Percentiles rank a stretch among this genome's conserved stretches.
Conservation (phyloP, 116 monocot species). For the Dioscorea cayenensis region DNA sequence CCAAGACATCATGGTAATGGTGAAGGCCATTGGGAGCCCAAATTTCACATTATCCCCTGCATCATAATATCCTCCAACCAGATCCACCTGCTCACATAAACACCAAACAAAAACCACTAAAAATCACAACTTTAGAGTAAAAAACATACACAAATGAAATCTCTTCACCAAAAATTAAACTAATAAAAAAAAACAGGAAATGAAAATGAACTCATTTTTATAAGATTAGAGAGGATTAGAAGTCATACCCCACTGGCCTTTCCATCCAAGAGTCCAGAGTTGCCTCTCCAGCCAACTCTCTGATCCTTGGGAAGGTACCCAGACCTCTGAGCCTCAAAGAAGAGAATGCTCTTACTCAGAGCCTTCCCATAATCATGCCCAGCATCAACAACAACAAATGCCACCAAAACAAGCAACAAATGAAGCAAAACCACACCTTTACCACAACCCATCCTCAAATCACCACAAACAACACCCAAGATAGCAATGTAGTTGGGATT, state of each 20-base stretch:
- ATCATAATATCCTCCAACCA: constrained; percentile 88
- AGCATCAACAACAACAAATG: constrained; percentile 21
- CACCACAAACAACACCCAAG: background rate
- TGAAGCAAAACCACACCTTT: constrained; percentile 2
- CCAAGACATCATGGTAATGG: constrained; percentile 85
- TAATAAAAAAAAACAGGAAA: background rate
- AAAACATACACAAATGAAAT: background rate
- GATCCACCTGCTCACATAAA: constrained; percentile 51
- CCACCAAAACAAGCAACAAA: constrained; percentile 14
- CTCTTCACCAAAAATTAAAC: background rate
- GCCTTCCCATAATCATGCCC: constrained; percentile 80
- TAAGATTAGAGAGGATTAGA: background rate
- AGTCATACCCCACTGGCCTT: constrained; percentile 70
- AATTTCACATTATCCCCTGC: constrained; percentile 95
- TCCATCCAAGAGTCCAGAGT: constrained; percentile 79
- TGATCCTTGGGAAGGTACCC: constrained; percentile 65
- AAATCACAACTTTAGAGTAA: background rate
- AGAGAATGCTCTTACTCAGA: constrained; percentile 86
- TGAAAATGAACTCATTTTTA: background rate
- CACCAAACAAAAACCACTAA: background rate
- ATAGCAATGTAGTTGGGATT: background rate
- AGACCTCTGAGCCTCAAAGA: constrained; percentile 95
- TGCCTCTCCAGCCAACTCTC: constrained; percentile 69
- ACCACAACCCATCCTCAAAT: background rate
- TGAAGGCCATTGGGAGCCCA: constrained; percentile 90